Evolutionary conservation across 2,329 filamentous ascomycete species (phyloP).

Genomic region (Fusarium sp.): DNA sequence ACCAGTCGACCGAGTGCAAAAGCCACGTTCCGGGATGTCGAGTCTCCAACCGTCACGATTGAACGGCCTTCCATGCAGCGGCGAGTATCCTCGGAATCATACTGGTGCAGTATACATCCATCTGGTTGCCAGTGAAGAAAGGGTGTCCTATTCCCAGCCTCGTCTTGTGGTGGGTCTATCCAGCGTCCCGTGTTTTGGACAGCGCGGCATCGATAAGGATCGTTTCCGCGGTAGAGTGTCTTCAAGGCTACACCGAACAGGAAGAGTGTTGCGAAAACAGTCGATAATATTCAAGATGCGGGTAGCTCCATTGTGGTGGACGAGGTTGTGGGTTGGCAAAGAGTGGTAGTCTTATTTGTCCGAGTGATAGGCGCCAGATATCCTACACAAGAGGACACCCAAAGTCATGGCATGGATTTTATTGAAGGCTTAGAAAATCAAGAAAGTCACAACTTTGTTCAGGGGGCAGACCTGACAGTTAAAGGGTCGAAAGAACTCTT

Average conservation of each 20-base stretch:
- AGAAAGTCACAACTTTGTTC: too few relatives aligned
- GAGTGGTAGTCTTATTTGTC: too few relatives aligned
- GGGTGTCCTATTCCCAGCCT: slow-evolving; percentile 42
- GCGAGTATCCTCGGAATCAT: slow-evolving; percentile 61
- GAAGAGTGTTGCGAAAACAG: neutral
- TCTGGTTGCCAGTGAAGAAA: slow-evolving; percentile 67
- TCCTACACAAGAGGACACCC: too few relatives aligned
- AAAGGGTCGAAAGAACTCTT: too few relatives aligned
- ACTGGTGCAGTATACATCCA: slow-evolving; percentile 68
- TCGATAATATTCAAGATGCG: neutral
- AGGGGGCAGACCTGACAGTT: too few relatives aligned
- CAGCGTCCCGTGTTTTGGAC: slow-evolving; percentile 64
- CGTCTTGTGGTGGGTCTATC: slow-evolving; percentile 50
- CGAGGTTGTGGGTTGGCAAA: too few relatives aligned
- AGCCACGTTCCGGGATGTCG: slow-evolving; percentile 68
- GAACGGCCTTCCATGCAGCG: slow-evolving; percentile 63
- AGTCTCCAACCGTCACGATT: slow-evolving; percentile 70
- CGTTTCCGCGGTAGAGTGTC: slow-evolving; percentile 42
- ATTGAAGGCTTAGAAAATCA: too few relatives aligned
- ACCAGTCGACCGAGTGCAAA: slow-evolving; percentile 57
- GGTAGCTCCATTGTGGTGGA: neutral
- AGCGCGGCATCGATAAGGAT: slow-evolving; percentile 65
- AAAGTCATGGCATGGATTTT: too few relatives aligned
- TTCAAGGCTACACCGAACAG: neutral
- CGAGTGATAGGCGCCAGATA: too few relatives aligned